Evolutionary conservation across 2,329 filamentous ascomycete genomes (phyloP).

Genomic region (Fusarium sacchari): DNA sequence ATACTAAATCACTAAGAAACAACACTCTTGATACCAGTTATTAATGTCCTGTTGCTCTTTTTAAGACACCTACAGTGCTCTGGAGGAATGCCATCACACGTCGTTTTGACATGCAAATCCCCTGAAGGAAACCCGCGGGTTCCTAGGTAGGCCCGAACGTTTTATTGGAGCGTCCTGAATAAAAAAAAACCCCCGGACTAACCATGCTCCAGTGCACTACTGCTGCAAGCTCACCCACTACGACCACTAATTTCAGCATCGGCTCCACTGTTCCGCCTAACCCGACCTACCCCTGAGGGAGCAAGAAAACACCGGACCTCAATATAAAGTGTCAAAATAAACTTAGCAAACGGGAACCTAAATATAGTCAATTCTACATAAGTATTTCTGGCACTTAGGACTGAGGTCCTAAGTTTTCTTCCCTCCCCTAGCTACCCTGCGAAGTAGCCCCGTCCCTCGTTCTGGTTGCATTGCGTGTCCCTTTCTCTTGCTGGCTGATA

Average conservation of each 20-base stretch:
- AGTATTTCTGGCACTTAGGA: too few species aligned
- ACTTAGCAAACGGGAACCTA: too few species aligned
- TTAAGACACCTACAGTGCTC: constrained; percentile 10
- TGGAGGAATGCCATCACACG: constrained; percentile 10
- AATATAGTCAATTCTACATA: too few species aligned
- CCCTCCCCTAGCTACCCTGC: neutral
- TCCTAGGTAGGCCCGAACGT: neutral
- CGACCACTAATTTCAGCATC: constrained; percentile 33
- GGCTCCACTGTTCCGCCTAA: constrained; percentile 19
- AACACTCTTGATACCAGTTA: neutral
- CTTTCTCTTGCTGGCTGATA: constrained; percentile 31
- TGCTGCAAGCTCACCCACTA: constrained; percentile 25
- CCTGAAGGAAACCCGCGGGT: constrained; percentile 20
- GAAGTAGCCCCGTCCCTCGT: constrained; percentile 19
- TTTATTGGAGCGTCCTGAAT: constrained; percentile 20
- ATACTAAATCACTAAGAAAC: neutral
- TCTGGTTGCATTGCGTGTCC: constrained; percentile 42
- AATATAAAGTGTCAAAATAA: too few species aligned
- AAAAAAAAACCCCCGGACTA: constrained; percentile 34
- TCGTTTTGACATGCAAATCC: neutral
- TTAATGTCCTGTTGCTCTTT: neutral
- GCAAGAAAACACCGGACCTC: too few species aligned
- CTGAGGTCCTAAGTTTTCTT: too few species aligned
- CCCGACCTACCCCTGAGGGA: neutral
- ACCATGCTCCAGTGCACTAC: constrained; percentile 34